Evolutionary conservation across 2,329 filamentous ascomycete species (phyloP), one percentile per base, ranked within the genome.

Genomic region (Cryphonectria japonica): DNA sequence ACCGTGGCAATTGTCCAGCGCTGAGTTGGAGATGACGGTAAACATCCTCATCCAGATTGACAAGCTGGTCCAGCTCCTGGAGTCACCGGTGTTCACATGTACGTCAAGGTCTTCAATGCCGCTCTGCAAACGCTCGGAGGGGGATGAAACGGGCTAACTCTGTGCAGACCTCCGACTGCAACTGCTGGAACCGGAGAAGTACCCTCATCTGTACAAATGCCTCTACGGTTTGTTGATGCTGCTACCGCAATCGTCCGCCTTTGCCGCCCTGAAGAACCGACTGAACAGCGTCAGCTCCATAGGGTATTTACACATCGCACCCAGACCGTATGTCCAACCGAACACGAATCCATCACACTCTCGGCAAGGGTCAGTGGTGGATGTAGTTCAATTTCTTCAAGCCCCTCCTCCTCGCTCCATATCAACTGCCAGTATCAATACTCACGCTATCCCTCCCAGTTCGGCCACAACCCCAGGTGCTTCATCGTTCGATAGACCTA

Each of bases 21-120:
- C 94, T 72, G 96, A 99, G 77, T 86, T 99, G 65, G 96, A 99
- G 80, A 98, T 99, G 94, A 98, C 95, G 0, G 96, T 99, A 76
- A 97, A 97, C 76, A 97, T 98, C 82, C 88, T 99, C 69, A 99
- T 99, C 60, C 97, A 99, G 80, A 98, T 99, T 76, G 96, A 99
- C 81, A 99, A 99, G 80, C 87, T 99, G 22, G 96, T 99, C 16
- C 96, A 99, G 80, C 87, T 99, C 22, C 90, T 99, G 54, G 96
- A 99, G 80, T 98, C 95, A 0, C 96, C 96, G 0, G 96, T 99
- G 1, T 99, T 99, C 78, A 99, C 96, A 63, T 99, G 94, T 97
- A 82, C 82, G 90, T 80, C 19, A n/a, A 39, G 34, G 32, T 52
- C 16, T 52, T 34, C n/a, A 54, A 43, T 26, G 19, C 32, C 19